These are phyloP conservation scores for Nannizziopsis arthrosporioides DNA, from an alignment of 2,329 filamentous ascomycete species.

Conservation along the genomic window DNA sequence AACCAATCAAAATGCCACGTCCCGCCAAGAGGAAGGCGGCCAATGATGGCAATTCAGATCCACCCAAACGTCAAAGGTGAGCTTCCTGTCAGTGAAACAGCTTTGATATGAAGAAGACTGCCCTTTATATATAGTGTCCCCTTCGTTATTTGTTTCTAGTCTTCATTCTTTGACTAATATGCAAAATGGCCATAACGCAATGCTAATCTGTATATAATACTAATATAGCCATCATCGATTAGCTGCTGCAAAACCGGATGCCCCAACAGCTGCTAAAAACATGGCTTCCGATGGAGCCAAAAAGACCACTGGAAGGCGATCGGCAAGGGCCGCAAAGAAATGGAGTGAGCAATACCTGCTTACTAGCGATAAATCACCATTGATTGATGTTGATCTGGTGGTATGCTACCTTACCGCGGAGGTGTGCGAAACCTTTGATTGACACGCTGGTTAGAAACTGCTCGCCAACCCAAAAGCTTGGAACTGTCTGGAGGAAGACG, in stretches of 20 bases:
- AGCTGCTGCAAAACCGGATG: conserved; percentile 16
- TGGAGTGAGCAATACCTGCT: conserved; percentile 31
- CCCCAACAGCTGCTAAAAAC: conserved; percentile 5
- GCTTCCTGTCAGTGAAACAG: too few relatives aligned
- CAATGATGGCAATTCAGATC: conserved; percentile 1
- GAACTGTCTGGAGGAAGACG: conserved; percentile 31
- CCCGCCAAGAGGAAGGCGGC: conserved; percentile 13
- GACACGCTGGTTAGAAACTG: conserved; percentile 25
- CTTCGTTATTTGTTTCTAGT: not conserved
- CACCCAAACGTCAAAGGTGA: too few relatives aligned
- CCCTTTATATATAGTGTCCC: too few relatives aligned
- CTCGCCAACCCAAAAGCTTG: conserved; percentile 32
- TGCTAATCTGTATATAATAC: conserved; percentile 2
- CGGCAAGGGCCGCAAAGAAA: conserved; percentile 23
- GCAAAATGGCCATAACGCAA: not conserved
- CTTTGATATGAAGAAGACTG: too few relatives aligned
- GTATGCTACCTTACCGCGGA: conserved; percentile 20
- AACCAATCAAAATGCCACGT: conserved; percentile 23
- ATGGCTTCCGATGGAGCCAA: conserved; percentile 14
- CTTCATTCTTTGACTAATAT: not conserved
- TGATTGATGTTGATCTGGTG: conserved; percentile 29
- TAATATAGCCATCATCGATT: not conserved
- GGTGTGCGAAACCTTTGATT: not conserved
- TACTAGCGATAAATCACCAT: conserved; percentile 29
- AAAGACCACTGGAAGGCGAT: conserved; percentile 22